Percentiles rank a stretch among this genome's conserved stretches.
These are phyloP conservation scores for Fusarium pininemorale DNA, from an alignment of 2,329 filamentous ascomycete species.

Conservation along the genomic window DNA sequence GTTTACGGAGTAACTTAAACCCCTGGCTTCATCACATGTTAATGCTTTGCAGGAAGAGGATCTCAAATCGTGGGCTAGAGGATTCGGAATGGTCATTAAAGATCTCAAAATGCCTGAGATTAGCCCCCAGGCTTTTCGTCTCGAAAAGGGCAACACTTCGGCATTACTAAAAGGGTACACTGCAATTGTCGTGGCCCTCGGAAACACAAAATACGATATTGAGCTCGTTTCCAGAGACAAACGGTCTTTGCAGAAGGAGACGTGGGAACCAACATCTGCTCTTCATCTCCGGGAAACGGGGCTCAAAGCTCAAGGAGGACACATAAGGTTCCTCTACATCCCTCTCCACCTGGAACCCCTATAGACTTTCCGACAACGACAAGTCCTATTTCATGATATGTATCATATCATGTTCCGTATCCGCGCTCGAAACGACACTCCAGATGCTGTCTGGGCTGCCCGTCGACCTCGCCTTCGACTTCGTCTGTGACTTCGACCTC, in stretches of 20 bases:
- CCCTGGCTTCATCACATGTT: not conserved
- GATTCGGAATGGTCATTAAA: constrained; percentile 37
- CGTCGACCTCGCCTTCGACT: constrained; percentile 16
- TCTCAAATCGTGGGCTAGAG: constrained; percentile 37
- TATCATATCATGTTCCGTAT: constrained; percentile 41
- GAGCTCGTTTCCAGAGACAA: constrained; percentile 40
- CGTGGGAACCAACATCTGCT: constrained; percentile 35
- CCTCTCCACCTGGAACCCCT: constrained; percentile 38
- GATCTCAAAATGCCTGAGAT: constrained; percentile 38
- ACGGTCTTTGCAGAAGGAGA: constrained; percentile 31
- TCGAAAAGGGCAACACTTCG: constrained; percentile 41
- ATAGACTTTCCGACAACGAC: constrained; percentile 9
- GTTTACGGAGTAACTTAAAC: not conserved
- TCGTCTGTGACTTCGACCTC: constrained; percentile 17
- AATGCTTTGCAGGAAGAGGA: constrained; percentile 30
- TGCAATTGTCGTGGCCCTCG: constrained; percentile 39
- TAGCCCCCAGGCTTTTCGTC: constrained; percentile 39
- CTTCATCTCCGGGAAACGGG: constrained; percentile 41
- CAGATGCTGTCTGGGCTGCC: constrained; percentile 25
- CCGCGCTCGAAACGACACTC: constrained; percentile 12
- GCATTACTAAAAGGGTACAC: constrained; percentile 40
- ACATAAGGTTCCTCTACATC: constrained; percentile 41
- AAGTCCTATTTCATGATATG: constrained; percentile 40
- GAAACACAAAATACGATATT: constrained; percentile 39
- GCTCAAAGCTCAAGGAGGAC: constrained; percentile 36